Evolutionary conservation across 73 alveolate species (phyloP).

Genomic region (Urostyla sp.): DNA sequence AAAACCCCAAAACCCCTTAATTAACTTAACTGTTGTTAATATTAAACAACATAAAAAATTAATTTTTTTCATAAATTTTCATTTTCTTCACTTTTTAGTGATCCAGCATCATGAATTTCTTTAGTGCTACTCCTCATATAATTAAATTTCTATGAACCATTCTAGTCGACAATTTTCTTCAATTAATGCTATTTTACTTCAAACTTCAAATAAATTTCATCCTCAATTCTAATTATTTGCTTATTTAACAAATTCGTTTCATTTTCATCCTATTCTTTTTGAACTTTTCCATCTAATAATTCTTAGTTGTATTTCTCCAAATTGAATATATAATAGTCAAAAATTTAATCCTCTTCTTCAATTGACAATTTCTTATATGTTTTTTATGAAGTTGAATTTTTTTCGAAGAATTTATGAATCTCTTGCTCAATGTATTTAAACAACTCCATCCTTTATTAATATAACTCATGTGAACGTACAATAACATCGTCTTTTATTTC

Average conservation of each 20-base stretch:
- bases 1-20: too few relatives aligned
- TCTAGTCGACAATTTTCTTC: too few relatives aligned
- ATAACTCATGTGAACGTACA: constrained; percentile 32
- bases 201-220: background rate
- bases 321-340: background rate
- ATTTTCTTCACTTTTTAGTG: too few relatives aligned
- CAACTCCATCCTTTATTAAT: background rate
- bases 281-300: background rate
- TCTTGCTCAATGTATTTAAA: constrained; percentile 39
- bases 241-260: constrained; percentile 2
- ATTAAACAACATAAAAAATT: too few relatives aligned
- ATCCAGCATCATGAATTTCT: too few relatives aligned
- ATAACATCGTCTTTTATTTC: constrained; percentile 15
- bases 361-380: background rate
- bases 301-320: background rate
- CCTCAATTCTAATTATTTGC: constrained; percentile 16
- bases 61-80: too few relatives aligned
- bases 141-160: too few relatives aligned
- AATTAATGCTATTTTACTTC: constrained; percentile 2
- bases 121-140: too few relatives aligned
- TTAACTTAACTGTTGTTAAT: too few relatives aligned
- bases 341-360: background rate
- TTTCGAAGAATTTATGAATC: background rate
- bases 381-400: background rate
- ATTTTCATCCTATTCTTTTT: background rate